These are phyloP conservation scores for Singerocomus rubriflavus DNA, from an alignment of 1,284 basidiomycete genomes.

Conservation along the genomic window DNA sequence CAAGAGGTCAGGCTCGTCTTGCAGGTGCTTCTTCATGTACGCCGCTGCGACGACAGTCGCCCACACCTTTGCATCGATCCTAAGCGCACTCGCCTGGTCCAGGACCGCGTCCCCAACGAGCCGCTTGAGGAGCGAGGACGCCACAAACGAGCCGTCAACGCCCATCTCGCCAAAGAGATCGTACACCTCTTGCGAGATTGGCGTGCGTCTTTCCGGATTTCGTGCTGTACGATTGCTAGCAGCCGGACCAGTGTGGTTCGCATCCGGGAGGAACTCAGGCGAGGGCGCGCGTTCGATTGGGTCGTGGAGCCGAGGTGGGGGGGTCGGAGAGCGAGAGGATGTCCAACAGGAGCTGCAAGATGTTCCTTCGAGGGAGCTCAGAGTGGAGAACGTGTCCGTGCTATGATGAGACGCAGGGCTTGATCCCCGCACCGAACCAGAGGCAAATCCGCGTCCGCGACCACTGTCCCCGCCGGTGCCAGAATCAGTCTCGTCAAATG, in stretches of 20 bases:
- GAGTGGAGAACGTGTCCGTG: constrained; percentile 40
- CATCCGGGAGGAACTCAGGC: constrained; percentile 23
- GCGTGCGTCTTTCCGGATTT: neutral
- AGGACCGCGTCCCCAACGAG: constrained; percentile 32
- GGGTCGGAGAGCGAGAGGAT: constrained; percentile 29
- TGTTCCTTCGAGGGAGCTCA: constrained; percentile 44
- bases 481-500: constrained; percentile 9
- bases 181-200: constrained; percentile 28
- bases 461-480: neutral
- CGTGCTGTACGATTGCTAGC: neutral
- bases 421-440: constrained; percentile 1
- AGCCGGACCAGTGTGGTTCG: neutral
- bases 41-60: constrained; percentile 41
- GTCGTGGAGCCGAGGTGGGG: constrained; percentile 20
- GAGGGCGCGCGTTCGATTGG: constrained; percentile 23
- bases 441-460: neutral
- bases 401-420: constrained; percentile 30
- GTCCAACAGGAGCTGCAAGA: constrained; percentile 35
- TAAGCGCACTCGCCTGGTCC: constrained; percentile 23
- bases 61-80: constrained; percentile 35
- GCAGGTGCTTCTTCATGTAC: constrained; percentile 35
- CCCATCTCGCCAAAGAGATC: constrained; percentile 39
- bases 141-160: constrained; percentile 47
- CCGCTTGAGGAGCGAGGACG: constrained; percentile 24
- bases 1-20: constrained; percentile 35